Base-by-base conservation (phyloP, 441 rosid genomes). In the Populus hybrid region DNA sequence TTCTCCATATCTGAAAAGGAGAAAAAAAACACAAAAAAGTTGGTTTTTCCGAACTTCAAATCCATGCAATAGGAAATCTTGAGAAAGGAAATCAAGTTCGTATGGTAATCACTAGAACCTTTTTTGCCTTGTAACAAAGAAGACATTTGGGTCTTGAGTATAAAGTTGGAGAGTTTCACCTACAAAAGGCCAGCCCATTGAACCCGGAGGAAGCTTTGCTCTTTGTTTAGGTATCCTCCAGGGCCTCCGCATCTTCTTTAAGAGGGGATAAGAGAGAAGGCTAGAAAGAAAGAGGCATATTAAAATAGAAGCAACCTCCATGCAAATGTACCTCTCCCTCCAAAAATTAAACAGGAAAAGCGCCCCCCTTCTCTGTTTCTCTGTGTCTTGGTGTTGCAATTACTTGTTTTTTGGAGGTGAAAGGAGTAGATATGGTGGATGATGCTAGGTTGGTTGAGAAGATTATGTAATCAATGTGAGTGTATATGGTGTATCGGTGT, bases 121-220 rank as follows among this genome's bases (percentile, higher is more conserved):
- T 80, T 84, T 82, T 79, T 91, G 90, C 83, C 84, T 94, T 59
- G 86, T 71, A 9, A 87, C 84, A 75, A 93, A 95, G 90, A 93
- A 95, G 81, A 89, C 65, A 81, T 89, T 91, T 0, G 98, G 99
- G 82, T 95, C 86, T 75, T 90, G 90, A 74, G 97, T 92, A 83
- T 95, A 95, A 53, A 95, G 91, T 78, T 89, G 94, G 36, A 88
- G 87, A 68, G 97, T 95, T 83, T 95, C 94, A 38, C 99, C 99
- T 8, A 95, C 69, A 79, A 78, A 88, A 71, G 99, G 99, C 98
- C 91, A 92, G 18, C 98, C 98, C 93, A 91, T 82, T 74, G 98
- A 92, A 74, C 99, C 99, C 10, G 99, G 97, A 64, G 97, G 97
- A 68, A 93, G 95, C 83, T 87, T 84, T 63, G 80, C 38, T 81